A percentile compares a stretch with the other conserved stretches of the same genome.
Conservation (phyloP, 2,329 filamentous ascomycete genomes). For the Neofusicoccum parvum region DNA sequence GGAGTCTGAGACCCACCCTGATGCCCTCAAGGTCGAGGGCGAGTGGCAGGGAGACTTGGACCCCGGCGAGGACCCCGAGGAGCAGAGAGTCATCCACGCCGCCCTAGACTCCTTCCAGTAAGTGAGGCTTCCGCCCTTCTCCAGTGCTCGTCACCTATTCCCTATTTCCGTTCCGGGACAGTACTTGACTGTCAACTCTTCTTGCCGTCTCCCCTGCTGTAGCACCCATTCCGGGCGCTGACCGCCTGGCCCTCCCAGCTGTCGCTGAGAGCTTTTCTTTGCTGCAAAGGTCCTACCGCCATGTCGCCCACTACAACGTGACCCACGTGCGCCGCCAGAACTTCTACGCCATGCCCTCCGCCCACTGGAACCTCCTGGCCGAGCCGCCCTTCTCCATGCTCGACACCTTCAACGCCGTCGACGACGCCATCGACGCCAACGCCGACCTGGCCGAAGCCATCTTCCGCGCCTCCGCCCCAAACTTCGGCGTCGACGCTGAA, state of each 20-base stretch:
- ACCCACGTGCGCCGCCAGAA: conserved; percentile 89
- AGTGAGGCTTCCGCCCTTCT: conserved; percentile 34
- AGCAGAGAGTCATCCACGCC: conserved; percentile 76
- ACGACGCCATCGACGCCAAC: conserved; percentile 87
- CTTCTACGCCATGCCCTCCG: conserved; percentile 85
- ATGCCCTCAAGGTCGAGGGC: not conserved
- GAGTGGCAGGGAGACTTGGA: conserved; percentile 66
- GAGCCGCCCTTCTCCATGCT: conserved; percentile 81
- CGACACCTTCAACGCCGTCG: conserved; percentile 74
- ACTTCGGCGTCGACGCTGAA: conserved; percentile 49
- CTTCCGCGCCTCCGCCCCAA: conserved; percentile 51
- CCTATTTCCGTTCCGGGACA: not conserved
- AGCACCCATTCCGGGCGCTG: not conserved
- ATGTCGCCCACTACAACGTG: conserved; percentile 82
- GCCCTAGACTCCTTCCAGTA: conserved; percentile 90
- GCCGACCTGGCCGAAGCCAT: conserved; percentile 81
- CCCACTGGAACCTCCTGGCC: conserved; percentile 82
- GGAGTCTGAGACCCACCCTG: conserved; percentile 8
- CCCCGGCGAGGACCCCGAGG: conserved; percentile 73
- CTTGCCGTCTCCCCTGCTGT: not conserved
- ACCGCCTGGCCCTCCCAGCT: not conserved
- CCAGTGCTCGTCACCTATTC: not conserved
- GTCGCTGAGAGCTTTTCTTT: not conserved
- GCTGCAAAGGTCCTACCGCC: conserved; percentile 73
- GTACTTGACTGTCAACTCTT: not conserved